Evolutionary conservation across 495 filamentous ascomycete species (phyloP).

Genomic region (Xylaria scruposa): DNA sequence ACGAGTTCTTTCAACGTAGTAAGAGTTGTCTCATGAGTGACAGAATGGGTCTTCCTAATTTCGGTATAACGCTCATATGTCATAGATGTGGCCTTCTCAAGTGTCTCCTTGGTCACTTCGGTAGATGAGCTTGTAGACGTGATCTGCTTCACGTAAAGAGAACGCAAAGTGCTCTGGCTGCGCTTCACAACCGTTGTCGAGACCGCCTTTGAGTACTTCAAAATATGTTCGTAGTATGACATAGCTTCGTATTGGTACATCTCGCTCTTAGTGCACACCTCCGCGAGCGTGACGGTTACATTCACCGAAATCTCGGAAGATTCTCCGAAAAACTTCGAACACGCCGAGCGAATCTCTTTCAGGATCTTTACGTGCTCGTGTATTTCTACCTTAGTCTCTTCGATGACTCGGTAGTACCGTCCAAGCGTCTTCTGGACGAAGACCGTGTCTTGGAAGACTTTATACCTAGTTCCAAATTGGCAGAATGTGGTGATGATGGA

Average conservation of each 20-base stretch:
- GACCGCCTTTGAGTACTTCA: conserved; percentile 18
- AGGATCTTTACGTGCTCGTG: conserved; percentile 15
- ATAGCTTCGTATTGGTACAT: conserved; percentile 21
- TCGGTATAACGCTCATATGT: conserved; percentile 18
- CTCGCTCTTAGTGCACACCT: conserved; percentile 24
- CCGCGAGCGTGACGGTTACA: conserved; percentile 15
- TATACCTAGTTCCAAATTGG: conserved; percentile 20
- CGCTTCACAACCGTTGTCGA: conserved; percentile 8
- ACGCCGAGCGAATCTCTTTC: conserved; percentile 19
- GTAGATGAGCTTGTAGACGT: not conserved
- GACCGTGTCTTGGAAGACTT: conserved; percentile 19
- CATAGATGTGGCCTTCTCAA: conserved; percentile 21
- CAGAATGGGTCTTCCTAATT: conserved; percentile 3
- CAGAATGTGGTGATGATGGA: conserved; percentile 22
- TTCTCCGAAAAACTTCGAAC: conserved; percentile 14
- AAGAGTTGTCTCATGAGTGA: conserved; percentile 20
- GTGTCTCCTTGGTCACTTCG: conserved; percentile 18
- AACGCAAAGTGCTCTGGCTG: conserved; percentile 20
- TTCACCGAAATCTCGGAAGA: conserved; percentile 18
- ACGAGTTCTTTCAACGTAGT: conserved; percentile 16
- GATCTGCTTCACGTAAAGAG: conserved; percentile 20
- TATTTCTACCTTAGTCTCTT: conserved; percentile 18
- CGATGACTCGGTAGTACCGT: conserved; percentile 17
- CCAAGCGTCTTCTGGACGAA: conserved; percentile 21
- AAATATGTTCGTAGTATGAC: conserved; percentile 19